phyloP scores from a whole-genome alignment of 257 asterid species.

The Scutellaria barbata region DNA sequence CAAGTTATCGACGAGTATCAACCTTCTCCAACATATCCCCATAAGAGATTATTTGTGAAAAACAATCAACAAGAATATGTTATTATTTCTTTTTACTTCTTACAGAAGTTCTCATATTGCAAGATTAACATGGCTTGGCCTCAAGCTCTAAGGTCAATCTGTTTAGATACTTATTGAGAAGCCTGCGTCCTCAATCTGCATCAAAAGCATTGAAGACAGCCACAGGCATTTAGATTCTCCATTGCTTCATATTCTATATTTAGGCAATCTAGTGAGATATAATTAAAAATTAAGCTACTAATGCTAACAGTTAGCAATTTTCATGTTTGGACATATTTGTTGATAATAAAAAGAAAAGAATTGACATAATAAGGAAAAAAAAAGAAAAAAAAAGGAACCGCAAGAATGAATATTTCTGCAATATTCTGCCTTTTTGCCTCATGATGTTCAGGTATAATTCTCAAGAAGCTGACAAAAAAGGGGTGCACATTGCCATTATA shows the following conservation, averaged over 20 bases:
- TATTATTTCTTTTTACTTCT: constrained; percentile 43
- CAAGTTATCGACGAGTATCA: constrained; percentile 53
- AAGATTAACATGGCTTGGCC: constrained; percentile 60
- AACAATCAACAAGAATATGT: constrained; percentile 36
- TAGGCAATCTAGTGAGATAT: constrained; percentile 35
- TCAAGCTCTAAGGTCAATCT: constrained; percentile 68
- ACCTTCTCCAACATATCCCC: constrained; percentile 34
- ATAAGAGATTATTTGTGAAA: constrained; percentile 21
- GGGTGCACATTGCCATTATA: background rate
- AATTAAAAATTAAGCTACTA: constrained; percentile 16
- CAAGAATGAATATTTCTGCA: background rate
- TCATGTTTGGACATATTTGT: constrained; percentile 3
- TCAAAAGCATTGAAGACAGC: constrained; percentile 90
- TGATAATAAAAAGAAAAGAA: constrained; percentile 12
- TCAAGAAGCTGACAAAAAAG: background rate
- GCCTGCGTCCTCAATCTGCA: constrained; percentile 83
- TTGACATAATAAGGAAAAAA: background rate
- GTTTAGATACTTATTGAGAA: constrained; percentile 65
- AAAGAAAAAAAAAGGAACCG: constrained; percentile 19
- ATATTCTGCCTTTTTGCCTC: background rate
- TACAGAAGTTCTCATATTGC: constrained; percentile 56
- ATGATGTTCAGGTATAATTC: constrained; percentile 7
- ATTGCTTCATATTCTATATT: constrained; percentile 37
- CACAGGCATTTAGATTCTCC: constrained; percentile 62
- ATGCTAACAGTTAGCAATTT: background rate